phyloP scores from a whole-genome alignment of 805 yeast species.

The Saccharomycopsis sp. region DNA sequence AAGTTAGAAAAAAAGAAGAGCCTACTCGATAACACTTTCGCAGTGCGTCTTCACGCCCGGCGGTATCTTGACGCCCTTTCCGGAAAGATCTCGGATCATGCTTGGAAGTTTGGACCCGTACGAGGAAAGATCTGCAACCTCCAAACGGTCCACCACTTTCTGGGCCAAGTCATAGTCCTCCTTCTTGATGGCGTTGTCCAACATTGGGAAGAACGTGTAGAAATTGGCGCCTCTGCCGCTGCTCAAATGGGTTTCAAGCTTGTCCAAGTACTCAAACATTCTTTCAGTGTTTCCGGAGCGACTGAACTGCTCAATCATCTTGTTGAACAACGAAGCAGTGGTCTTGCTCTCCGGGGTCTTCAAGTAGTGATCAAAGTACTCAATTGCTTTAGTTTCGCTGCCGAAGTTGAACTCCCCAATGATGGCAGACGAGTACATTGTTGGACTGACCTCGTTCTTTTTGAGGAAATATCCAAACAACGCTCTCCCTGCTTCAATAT shows the following conservation, averaged over 20 bases:
- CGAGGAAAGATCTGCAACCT: neutral
- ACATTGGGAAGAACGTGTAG: conserved; percentile 41
- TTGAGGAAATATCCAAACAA: conserved; percentile 36
- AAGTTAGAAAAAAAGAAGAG: neutral
- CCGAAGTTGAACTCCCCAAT: no score
- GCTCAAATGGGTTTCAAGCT: neutral
- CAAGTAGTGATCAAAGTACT: no score
- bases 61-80: conserved; percentile 16
- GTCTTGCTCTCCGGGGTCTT: no score
- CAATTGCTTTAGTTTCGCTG: no score
- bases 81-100: conserved; percentile 24
- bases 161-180: conserved; percentile 30
- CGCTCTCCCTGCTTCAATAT: conserved; percentile 42
- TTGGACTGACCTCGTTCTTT: no score
- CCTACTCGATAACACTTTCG: neutral
- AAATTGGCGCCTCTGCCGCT: conserved; percentile 31
- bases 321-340: conserved; percentile 22
- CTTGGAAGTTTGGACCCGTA: conserved; percentile 35
- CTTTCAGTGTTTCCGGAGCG: conserved; percentile 17
- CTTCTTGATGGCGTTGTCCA: conserved; percentile 31
- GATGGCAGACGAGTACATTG: no score
- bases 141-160: conserved; percentile 25
- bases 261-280: conserved; percentile 20
- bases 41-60: no score
- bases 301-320: conserved; percentile 24